A percentile compares a stretch with the other conserved stretches of the same genome.
Conservation (phyloP, 148 eudicot species). For the Oxyria digyna region DNA sequence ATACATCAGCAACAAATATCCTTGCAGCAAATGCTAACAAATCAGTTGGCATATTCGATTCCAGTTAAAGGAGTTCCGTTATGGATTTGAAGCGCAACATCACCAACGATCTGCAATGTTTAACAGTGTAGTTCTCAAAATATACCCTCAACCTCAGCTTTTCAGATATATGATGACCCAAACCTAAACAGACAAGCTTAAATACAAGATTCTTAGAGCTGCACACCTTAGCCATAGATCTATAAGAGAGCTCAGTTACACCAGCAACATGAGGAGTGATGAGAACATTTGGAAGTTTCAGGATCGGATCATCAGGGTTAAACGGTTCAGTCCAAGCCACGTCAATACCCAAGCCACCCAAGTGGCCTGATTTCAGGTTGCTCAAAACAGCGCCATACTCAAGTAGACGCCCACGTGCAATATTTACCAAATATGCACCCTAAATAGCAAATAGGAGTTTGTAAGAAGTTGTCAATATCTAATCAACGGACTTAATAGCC, state of each 20-base stretch:
- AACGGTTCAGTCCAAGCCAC: slow-evolving; percentile 98
- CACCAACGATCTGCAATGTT: slow-evolving; percentile 65
- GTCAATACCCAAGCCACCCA: slow-evolving; percentile 90
- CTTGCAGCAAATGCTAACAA: background rate
- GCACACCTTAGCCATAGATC: slow-evolving; percentile 86
- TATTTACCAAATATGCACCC: slow-evolving; percentile 76
- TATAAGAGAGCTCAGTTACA: slow-evolving; percentile 60
- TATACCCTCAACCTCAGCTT: background rate
- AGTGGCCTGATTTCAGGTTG: slow-evolving; percentile 61
- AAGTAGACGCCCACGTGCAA: slow-evolving; percentile 87
- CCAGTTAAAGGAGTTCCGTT: slow-evolving; percentile 42
- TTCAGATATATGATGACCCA: background rate
- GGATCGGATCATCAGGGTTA: slow-evolving; percentile 66
- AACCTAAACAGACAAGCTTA: background rate
- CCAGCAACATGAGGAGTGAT: slow-evolving; percentile 98
- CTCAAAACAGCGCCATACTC: slow-evolving; percentile 55
- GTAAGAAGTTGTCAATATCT: background rate
- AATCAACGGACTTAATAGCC: background rate
- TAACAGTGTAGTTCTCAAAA: background rate
- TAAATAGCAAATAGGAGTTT: slow-evolving; percentile 14
- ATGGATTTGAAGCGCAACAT: slow-evolving; percentile 76
- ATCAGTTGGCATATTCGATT: slow-evolving; percentile 70
- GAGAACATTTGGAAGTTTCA: slow-evolving; percentile 73
- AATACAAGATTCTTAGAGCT: background rate
- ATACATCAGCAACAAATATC: background rate